Conservation (phyloP, 108 stramenopile genomes). For the Skeletonema potamos region DNA sequence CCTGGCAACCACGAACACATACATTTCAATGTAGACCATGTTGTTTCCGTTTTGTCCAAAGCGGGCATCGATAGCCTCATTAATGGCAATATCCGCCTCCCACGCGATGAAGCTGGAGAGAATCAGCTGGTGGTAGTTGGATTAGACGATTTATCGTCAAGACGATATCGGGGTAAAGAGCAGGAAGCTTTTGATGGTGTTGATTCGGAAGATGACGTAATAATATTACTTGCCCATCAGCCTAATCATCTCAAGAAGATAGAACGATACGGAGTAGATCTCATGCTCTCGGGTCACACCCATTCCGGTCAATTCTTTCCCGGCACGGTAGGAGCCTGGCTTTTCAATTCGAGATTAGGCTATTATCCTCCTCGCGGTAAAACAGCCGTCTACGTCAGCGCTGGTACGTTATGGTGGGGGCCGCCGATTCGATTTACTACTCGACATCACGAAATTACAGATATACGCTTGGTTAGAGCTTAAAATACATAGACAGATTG, state of each 20-base stretch:
- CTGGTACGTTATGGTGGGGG: background rate
- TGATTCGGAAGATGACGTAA: background rate
- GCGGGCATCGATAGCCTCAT: background rate
- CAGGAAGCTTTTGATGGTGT: background rate
- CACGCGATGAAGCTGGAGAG: background rate
- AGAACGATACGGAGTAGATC: background rate
- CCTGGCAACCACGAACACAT: background rate
- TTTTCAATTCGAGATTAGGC: background rate
- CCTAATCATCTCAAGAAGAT: background rate
- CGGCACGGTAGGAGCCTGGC: background rate
- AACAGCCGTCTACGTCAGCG: background rate
- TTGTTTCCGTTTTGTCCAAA: background rate
- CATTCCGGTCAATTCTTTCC: background rate
- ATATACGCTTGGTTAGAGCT: background rate
- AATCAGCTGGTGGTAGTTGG: background rate
- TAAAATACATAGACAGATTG: no score
- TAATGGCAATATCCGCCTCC: background rate
- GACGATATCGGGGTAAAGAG: background rate
- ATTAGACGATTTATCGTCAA: background rate
- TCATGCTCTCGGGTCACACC: background rate
- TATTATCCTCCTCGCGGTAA: background rate
- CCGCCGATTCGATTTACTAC: background rate
- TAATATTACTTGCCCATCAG: background rate
- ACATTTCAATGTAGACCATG: background rate
- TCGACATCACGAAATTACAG: background rate